Base-by-base conservation (phyloP, 1,139 yeast species). In the Suhomyces chickasaworum region DNA sequence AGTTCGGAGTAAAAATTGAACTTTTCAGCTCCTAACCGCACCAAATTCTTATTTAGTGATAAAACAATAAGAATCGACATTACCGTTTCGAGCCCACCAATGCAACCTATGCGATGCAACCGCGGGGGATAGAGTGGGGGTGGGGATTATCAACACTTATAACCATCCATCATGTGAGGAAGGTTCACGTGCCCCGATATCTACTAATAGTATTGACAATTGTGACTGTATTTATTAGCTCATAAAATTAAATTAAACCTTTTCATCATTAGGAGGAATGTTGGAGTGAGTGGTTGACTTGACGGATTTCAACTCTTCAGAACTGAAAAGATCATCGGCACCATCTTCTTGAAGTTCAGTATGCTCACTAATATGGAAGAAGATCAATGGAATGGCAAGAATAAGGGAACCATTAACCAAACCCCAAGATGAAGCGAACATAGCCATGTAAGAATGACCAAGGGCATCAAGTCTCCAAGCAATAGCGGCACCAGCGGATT, bases 401-500 rank as follows among this genome's bases (percentile, higher is more conserved):
- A 62, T n/a, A 44, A 82, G 66, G 18, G 83, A 68, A 12, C 76
- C 85, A 36, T 66, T 69, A 37, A 74, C 66, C 54, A 82, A 65
- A n/a, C 71, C 86, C 86, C 86, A 81, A 16, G 79, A 71, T 21
- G 80, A 69, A 10, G 69, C 81, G 56, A 80, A 81, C 65, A 80
- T 61, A 45, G 62, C 58, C 58, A 71, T 68, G 62, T 69, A 81
- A 16, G 80, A 65, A 15, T 55, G 57, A 4, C 60, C 62, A 42
- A 67, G 53, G 31, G 81, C 75, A 58, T 82, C 85, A 50, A 82
- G 65, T 55, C 83, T 66, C 86, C 86, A 82, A 9, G 76, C 78
- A 48, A 82, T 69, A 18, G 84, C 86, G 17, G 83, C 81, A 58
- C 83, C 85, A 12, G 84, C 85, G 23, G 83, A 76, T 65, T 82